Percentiles rank a stretch among this genome's conserved stretches.
phyloP scores from a whole-genome alignment of 352 stramenopile genomes.

The Phytopythium chamaehyphon region DNA sequence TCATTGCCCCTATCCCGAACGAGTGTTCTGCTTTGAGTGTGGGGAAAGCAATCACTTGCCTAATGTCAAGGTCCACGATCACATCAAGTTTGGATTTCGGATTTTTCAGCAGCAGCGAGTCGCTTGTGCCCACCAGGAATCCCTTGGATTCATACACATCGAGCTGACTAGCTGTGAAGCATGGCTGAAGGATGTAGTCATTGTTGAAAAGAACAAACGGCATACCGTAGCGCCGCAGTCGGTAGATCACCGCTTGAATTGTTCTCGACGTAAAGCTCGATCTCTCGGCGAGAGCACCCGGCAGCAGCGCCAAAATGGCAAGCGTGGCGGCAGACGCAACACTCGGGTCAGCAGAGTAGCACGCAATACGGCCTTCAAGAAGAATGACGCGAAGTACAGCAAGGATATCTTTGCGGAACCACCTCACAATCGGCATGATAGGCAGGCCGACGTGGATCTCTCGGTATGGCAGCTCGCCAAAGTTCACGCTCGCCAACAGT shows the following conservation, averaged over 20 bases:
- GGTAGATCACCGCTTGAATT: slow-evolving; percentile 38
- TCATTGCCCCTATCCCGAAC: slow-evolving; percentile 45
- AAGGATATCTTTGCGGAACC: slow-evolving; percentile 52
- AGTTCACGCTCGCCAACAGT: slow-evolving; percentile 19
- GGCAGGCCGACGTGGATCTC: slow-evolving; percentile 39
- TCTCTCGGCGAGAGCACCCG: slow-evolving; percentile 32
- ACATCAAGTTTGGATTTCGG: slow-evolving; percentile 45
- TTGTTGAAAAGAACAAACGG: slow-evolving; percentile 32
- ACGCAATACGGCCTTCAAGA: slow-evolving; percentile 73
- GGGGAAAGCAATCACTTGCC: slow-evolving; percentile 42
- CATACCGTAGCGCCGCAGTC: slow-evolving; percentile 36
- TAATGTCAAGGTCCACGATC: slow-evolving; percentile 58
- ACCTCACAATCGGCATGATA: slow-evolving; percentile 36
- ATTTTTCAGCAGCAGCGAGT: slow-evolving; percentile 46
- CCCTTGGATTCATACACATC: slow-evolving; percentile 25
- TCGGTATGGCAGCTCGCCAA: slow-evolving; percentile 37
- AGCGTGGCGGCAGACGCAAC: slow-evolving; percentile 49
- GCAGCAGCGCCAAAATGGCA: slow-evolving; percentile 48
- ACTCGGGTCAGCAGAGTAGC: slow-evolving; percentile 59
- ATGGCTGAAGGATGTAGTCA: slow-evolving; percentile 48
- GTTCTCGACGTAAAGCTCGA: slow-evolving; percentile 29
- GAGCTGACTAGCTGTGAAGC: slow-evolving; percentile 28
- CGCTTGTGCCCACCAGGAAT: slow-evolving; percentile 55
- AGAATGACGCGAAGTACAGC: slow-evolving; percentile 65
- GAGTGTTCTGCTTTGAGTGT: slow-evolving; percentile 46